A percentile compares a stretch with the other conserved stretches of the same genome.
phyloP scores from a whole-genome alignment of 2,329 filamentous ascomycete genomes.

The Rosellinia necatrix region DNA sequence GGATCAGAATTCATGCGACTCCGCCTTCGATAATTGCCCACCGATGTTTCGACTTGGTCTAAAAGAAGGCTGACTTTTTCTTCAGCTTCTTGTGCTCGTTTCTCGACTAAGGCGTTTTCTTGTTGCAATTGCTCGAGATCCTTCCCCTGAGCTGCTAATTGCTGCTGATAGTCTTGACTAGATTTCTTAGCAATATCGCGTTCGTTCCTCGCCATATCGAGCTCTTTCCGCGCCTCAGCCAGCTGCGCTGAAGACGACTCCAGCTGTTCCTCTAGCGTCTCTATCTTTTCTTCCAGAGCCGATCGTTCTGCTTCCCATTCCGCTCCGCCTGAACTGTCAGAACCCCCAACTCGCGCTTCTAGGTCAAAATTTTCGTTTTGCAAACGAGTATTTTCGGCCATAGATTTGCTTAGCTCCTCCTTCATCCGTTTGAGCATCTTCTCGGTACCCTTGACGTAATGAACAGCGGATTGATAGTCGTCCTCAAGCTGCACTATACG shows the following conservation, averaged over 20 bases:
- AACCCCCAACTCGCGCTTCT: slow-evolving; percentile 52
- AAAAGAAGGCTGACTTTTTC: slow-evolving; percentile 90
- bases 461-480: slow-evolving; percentile 96
- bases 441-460: slow-evolving; percentile 97
- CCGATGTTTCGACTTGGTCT: slow-evolving; percentile 91
- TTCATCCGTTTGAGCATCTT: slow-evolving; percentile 99
- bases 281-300: slow-evolving; percentile 69
- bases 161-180: slow-evolving; percentile 58
- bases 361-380: slow-evolving; percentile 78
- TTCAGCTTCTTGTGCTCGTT: slow-evolving; percentile 86
- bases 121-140: slow-evolving; percentile 82
- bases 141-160: slow-evolving; percentile 63
- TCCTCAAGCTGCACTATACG: slow-evolving; percentile 93
- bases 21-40: slow-evolving; percentile 90
- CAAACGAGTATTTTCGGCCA: slow-evolving; percentile 80
- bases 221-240: slow-evolving; percentile 67
- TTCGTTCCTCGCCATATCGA: slow-evolving; percentile 67
- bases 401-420: slow-evolving; percentile 92
- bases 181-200: slow-evolving; percentile 64
- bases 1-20: slow-evolving; percentile 62
- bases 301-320: slow-evolving; percentile 79
- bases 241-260: slow-evolving; percentile 70
- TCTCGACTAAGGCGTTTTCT: slow-evolving; percentile 81
- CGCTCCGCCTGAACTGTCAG: slow-evolving; percentile 50
- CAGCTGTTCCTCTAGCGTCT: slow-evolving; percentile 70